Evolutionary conservation across 176 grass and related monocot species (phyloP).

Genomic region (Eremochloa ophiuroides): DNA sequence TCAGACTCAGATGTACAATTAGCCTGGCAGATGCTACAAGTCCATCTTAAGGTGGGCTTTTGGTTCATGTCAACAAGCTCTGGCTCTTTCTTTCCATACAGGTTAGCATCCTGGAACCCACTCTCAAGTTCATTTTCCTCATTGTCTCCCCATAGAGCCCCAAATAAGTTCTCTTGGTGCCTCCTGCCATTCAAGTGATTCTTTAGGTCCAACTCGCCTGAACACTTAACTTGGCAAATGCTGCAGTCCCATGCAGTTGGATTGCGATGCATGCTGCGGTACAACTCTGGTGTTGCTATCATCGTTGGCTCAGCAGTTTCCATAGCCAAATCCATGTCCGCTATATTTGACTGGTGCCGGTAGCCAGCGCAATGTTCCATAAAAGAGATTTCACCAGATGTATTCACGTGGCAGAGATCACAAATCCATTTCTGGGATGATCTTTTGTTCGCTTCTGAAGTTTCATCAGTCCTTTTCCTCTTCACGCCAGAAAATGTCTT

Average conservation of each 20-base stretch:
- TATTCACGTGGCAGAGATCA: background rate
- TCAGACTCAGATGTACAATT: constrained; percentile 17
- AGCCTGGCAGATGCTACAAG: constrained; percentile 19
- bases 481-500: constrained; percentile 21
- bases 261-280: background rate
- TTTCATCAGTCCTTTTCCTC: constrained; percentile 28
- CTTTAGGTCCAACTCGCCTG: constrained; percentile 1
- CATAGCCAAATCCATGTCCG: background rate
- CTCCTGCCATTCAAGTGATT: constrained; percentile 20
- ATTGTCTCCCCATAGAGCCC: background rate
- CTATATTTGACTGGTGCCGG: background rate
- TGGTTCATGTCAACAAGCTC: background rate
- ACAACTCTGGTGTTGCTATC: background rate
- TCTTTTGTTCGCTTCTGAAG: constrained; percentile 2
- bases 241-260: constrained; percentile 1
- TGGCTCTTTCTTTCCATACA: background rate
- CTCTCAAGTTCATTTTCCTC: background rate
- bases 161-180: constrained; percentile 12
- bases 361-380: background rate
- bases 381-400: background rate
- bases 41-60: constrained; percentile 11
- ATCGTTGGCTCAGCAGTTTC: background rate
- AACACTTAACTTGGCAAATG: constrained; percentile 21
- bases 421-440: background rate
- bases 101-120: background rate